Percentiles rank a stretch among this genome's conserved stretches.
phyloP scores from a whole-genome alignment of 2,329 filamentous ascomycete genomes.

The Penicillium glabrum region DNA sequence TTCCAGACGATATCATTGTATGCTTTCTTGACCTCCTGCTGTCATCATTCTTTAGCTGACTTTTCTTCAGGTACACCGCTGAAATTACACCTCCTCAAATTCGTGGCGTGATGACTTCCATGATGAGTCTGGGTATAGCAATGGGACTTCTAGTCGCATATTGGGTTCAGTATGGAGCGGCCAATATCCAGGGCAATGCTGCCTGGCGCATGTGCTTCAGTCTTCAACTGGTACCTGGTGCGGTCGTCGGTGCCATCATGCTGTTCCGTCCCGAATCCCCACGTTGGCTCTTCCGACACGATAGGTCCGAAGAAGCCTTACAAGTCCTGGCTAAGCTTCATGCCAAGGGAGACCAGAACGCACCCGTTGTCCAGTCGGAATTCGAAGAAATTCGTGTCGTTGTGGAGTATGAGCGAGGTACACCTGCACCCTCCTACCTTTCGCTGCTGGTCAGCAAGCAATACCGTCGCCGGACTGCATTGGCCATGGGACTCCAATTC shows the following conservation, averaged over 20 bases:
- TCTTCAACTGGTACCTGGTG: neutral
- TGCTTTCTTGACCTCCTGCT: neutral
- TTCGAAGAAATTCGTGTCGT: neutral
- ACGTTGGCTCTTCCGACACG: neutral
- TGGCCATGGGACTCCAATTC: neutral
- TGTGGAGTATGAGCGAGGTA: neutral
- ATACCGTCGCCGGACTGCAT: neutral
- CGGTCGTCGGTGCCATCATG: neutral
- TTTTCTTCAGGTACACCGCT: neutral
- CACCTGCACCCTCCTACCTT: neutral
- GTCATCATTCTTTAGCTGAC: neutral
- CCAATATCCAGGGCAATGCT: neutral
- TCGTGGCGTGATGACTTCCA: conserved; percentile 1
- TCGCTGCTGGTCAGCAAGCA: neutral
- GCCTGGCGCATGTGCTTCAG: conserved; percentile 1
- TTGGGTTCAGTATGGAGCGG: neutral
- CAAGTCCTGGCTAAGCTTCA: neutral
- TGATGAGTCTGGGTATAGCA: conserved; percentile 1
- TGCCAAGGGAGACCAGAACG: neutral
- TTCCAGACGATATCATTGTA: conserved; percentile 1
- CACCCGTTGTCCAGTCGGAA: neutral
- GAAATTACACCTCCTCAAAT: conserved; percentile 1
- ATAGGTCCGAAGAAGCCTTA: neutral
- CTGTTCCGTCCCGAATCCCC: neutral
- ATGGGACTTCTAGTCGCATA: neutral